Percentiles rank a stretch among this genome's conserved stretches.
These are phyloP conservation scores for Dactylella cylindrospora DNA, from an alignment of 2,329 filamentous ascomycete species.

Conservation along the genomic window DNA sequence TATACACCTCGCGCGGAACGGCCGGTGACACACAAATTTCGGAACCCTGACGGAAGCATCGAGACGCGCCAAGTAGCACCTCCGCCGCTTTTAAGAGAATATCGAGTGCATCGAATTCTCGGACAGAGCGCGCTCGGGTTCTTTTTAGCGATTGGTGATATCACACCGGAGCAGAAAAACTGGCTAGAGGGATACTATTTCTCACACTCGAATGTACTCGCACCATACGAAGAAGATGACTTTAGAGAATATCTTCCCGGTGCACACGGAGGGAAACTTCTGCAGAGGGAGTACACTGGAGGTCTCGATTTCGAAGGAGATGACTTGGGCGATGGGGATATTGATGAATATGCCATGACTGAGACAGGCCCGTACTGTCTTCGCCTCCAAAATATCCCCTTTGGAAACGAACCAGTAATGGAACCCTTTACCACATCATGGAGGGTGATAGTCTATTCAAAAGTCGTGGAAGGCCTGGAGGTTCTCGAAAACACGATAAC, in stretches of 20 bases:
- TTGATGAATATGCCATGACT: slow-evolving; percentile 1
- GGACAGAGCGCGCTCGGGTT: slow-evolving; percentile 11
- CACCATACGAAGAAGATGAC: background rate
- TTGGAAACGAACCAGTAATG: slow-evolving; percentile 4
- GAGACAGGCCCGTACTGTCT: slow-evolving; percentile 5
- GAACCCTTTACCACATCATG: no score
- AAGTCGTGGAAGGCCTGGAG: no score
- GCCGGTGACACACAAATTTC: slow-evolving; percentile 4
- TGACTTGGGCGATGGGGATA: background rate
- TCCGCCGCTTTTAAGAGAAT: background rate
- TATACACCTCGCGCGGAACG: background rate
- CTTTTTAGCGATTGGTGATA: slow-evolving; percentile 2
- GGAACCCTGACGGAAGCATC: background rate
- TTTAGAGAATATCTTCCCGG: slow-evolving; percentile 4
- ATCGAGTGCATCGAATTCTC: slow-evolving; percentile 22
- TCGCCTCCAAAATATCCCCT: slow-evolving; percentile 9
- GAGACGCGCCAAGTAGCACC: background rate
- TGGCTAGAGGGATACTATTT: slow-evolving; percentile 5
- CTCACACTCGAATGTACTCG: background rate
- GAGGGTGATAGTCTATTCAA: no score
- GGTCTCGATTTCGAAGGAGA: background rate
- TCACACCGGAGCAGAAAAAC: background rate
- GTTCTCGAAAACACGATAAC: no score
- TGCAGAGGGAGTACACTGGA: background rate
- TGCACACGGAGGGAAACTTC: background rate